Percentiles rank a stretch among this genome's conserved stretches.
These are phyloP conservation scores for Cryptococcus hybrid DNA, from an alignment of 1,284 basidiomycete species.

Conservation along the genomic window DNA sequence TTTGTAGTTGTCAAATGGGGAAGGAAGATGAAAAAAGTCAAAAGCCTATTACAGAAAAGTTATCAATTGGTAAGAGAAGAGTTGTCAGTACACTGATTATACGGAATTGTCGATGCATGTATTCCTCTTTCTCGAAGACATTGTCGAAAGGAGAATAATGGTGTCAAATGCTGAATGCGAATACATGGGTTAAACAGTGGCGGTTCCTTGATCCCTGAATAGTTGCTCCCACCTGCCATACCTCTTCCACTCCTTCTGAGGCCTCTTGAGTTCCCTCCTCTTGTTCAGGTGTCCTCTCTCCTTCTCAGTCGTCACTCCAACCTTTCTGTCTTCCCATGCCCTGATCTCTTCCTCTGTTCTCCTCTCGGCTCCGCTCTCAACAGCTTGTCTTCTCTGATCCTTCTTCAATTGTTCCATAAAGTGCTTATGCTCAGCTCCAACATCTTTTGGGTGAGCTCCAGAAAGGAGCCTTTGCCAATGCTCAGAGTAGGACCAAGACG, in stretches of 20 bases:
- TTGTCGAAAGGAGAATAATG: no score
- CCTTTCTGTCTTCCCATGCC: slow-evolving; percentile 27
- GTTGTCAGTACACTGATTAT: no score
- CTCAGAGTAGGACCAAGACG: slow-evolving; percentile 4
- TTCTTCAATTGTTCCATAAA: not conserved
- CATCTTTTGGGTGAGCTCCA: slow-evolving; percentile 8
- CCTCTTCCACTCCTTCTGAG: slow-evolving; percentile 25
- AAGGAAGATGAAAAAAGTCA: slow-evolving; percentile 9
- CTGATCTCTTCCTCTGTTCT: slow-evolving; percentile 10
- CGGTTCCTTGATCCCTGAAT: not conserved
- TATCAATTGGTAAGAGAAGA: slow-evolving; percentile 11
- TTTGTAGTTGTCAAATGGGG: slow-evolving; percentile 16
- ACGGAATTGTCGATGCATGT: no score
- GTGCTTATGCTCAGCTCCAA: slow-evolving; percentile 1
- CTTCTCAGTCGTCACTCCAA: slow-evolving; percentile 28
- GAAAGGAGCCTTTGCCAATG: slow-evolving; percentile 24
- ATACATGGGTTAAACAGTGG: no score
- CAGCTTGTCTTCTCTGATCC: slow-evolving; percentile 4
- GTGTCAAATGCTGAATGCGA: no score
- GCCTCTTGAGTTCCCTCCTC: slow-evolving; percentile 21
- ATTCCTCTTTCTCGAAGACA: no score
- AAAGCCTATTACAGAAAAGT: slow-evolving; percentile 14
- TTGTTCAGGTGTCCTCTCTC: slow-evolving; percentile 37
- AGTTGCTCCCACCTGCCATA: slow-evolving; percentile 6
- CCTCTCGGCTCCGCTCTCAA: slow-evolving; percentile 7